Conservation (phyloP, 495 filamentous ascomycete species). For the Penicillium bovifimosum region DNA sequence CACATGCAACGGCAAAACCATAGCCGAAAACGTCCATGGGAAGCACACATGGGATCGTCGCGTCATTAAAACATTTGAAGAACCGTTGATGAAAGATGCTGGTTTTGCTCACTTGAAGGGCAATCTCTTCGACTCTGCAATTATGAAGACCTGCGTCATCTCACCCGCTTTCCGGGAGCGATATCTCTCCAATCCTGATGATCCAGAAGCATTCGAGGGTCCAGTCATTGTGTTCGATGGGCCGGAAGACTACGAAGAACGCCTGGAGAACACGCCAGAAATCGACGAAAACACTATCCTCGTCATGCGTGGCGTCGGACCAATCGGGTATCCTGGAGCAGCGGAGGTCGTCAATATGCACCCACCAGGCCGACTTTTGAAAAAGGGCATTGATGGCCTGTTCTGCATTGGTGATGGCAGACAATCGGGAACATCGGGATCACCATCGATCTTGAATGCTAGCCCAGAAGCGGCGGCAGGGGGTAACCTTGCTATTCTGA, state of each 20-base stretch:
- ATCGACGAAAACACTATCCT: slow-evolving; percentile 47
- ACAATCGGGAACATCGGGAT: slow-evolving; percentile 52
- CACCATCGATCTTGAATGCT: slow-evolving; percentile 50
- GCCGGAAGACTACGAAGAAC: slow-evolving; percentile 46
- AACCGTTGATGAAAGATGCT: slow-evolving; percentile 45
- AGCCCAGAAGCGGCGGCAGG: slow-evolving; percentile 57
- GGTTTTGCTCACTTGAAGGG: slow-evolving; percentile 49
- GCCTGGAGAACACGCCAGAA: slow-evolving; percentile 41
- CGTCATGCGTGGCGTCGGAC: slow-evolving; percentile 50
- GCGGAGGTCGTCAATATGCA: slow-evolving; percentile 56
- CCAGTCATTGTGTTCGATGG: slow-evolving; percentile 49
- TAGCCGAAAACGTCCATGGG: slow-evolving; percentile 38
- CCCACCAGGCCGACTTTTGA: slow-evolving; percentile 42
- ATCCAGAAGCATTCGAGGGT: slow-evolving; percentile 49
- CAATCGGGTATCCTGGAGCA: slow-evolving; percentile 49
- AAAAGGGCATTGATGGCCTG: slow-evolving; percentile 43
- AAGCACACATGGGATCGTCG: slow-evolving; percentile 41
- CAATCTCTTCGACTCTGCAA: slow-evolving; percentile 49
- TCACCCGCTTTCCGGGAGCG: slow-evolving; percentile 41
- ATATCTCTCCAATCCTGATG: slow-evolving; percentile 45
- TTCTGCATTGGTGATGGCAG: slow-evolving; percentile 53
- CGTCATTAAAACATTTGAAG: slow-evolving; percentile 39
- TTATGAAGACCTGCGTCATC: slow-evolving; percentile 55
- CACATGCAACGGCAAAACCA: slow-evolving; percentile 40
- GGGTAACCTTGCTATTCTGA: slow-evolving; percentile 50